Evolutionary conservation across 768 basidiomycete genomes (phyloP).

Genomic region (Termitomyces heimii): DNA sequence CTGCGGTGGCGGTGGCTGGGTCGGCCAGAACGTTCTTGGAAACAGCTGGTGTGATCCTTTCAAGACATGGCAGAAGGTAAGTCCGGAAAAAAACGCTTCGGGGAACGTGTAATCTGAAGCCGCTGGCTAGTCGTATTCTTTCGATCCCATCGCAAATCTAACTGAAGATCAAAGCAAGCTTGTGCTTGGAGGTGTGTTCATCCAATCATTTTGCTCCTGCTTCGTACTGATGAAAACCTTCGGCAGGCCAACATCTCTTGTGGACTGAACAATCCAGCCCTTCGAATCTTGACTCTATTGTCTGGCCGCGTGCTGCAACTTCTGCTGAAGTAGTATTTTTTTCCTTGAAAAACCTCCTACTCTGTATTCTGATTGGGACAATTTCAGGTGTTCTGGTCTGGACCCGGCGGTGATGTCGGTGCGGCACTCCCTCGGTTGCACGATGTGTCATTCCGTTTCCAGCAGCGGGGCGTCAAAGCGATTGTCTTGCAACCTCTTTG

Average conservation of each 20-base stretch:
- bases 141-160: conserved; percentile 63
- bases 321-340: conserved; percentile 45
- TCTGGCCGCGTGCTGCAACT: conserved; percentile 69
- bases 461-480: conserved; percentile 53
- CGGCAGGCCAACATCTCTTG: conserved; percentile 53
- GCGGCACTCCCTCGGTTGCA: conserved; percentile 64
- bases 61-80: conserved; percentile 74
- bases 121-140: conserved; percentile 47
- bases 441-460: conserved; percentile 56
- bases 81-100: neutral
- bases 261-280: conserved; percentile 74
- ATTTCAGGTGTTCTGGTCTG: conserved; percentile 64
- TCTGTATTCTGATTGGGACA: too few relatives aligned
- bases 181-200: conserved; percentile 56
- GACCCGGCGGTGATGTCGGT: conserved; percentile 36
- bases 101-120: neutral
- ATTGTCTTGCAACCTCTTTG: conserved; percentile 64
- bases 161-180: conserved; percentile 42
- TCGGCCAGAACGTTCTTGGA: conserved; percentile 39
- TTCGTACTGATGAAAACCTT: neutral
- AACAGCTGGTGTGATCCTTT: conserved; percentile 76
- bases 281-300: conserved; percentile 56
- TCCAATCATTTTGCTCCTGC: neutral
- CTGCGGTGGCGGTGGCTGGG: conserved; percentile 70
- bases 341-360: too few relatives aligned